These are phyloP conservation scores for Gnaphalium uliginosum DNA, from an alignment of 129 eudicot genomes.

Conservation along the genomic window DNA sequence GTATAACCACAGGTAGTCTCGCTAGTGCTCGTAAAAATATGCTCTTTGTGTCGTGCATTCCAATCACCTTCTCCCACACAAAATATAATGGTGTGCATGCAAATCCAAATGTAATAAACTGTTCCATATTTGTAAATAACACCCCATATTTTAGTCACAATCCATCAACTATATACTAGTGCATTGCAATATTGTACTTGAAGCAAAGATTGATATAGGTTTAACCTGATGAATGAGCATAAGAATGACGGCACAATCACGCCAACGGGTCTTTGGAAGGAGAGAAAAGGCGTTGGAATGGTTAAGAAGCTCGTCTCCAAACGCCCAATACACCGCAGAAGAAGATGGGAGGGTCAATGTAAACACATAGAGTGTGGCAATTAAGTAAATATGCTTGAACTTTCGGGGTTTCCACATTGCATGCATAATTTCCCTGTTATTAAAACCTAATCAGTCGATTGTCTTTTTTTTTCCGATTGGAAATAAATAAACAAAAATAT, in stretches of 20 bases:
- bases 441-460: constrained; percentile 13
- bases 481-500: neutral
- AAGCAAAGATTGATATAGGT: neutral
- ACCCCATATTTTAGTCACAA: neutral
- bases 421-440: constrained; percentile 82
- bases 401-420: constrained; percentile 95
- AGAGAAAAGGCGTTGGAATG: constrained; percentile 78
- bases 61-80: constrained; percentile 81
- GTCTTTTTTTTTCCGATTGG: neutral
- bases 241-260: constrained; percentile 72
- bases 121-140: constrained; percentile 10
- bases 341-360: constrained; percentile 81
- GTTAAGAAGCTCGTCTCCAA: constrained; percentile 73
- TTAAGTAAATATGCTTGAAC: constrained; percentile 67
- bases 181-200: too few relatives aligned
- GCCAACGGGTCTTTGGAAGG: constrained; percentile 69
- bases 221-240: constrained; percentile 87
- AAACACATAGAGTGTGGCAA: constrained; percentile 76
- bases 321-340: constrained; percentile 84
- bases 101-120: constrained; percentile 94
- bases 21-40: constrained; percentile 62
- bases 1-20: constrained; percentile 82
- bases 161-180: neutral
- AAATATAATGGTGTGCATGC: constrained; percentile 91
- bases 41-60: constrained; percentile 78